phyloP scores from a whole-genome alignment of 306 rosid genomes.

The Quercus wislizeni region DNA sequence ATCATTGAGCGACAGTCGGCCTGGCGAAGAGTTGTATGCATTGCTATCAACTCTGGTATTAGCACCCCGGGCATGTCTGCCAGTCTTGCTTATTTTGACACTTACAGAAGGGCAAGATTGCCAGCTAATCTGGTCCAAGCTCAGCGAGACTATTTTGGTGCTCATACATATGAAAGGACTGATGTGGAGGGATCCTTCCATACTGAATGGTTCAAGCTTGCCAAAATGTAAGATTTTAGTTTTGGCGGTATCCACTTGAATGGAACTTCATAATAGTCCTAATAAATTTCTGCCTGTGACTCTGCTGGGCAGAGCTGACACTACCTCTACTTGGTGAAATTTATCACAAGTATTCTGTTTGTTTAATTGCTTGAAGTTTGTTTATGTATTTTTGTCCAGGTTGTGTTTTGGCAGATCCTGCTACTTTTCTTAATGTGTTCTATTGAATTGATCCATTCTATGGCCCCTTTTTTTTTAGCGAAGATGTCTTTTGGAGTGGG shows the following conservation, averaged over 20 bases:
- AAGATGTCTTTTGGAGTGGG: constrained; percentile 21
- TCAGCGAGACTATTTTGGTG: constrained; percentile 91
- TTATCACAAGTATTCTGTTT: constrained; percentile 21
- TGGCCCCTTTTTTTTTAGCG: constrained; percentile 15
- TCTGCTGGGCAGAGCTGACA: constrained; percentile 44
- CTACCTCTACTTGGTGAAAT: constrained; percentile 32
- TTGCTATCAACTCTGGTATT: constrained; percentile 81
- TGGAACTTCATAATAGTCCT: constrained; percentile 33
- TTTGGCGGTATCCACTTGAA: constrained; percentile 6
- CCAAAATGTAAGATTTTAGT: constrained; percentile 50
- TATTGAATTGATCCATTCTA: constrained; percentile 4
- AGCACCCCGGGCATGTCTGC: constrained; percentile 95
- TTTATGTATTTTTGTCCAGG: constrained; percentile 11
- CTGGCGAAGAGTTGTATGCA: constrained; percentile 87
- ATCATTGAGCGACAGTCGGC: constrained; percentile 79
- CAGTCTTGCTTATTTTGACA: constrained; percentile 87
- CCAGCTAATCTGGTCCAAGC: constrained; percentile 96
- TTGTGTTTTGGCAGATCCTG: constrained; percentile 24
- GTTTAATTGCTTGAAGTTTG: constrained; percentile 16
- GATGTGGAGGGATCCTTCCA: constrained; percentile 82
- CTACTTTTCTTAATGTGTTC: not conserved
- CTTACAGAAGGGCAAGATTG: constrained; percentile 72
- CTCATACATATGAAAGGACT: constrained; percentile 82
- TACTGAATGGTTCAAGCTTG: constrained; percentile 94
- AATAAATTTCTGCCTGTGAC: constrained; percentile 54